Percentiles rank a stretch among this genome's conserved stretches.
Evolutionary conservation across 202 grass and related monocot species (phyloP).

Genomic region (Panicum virgatum): DNA sequence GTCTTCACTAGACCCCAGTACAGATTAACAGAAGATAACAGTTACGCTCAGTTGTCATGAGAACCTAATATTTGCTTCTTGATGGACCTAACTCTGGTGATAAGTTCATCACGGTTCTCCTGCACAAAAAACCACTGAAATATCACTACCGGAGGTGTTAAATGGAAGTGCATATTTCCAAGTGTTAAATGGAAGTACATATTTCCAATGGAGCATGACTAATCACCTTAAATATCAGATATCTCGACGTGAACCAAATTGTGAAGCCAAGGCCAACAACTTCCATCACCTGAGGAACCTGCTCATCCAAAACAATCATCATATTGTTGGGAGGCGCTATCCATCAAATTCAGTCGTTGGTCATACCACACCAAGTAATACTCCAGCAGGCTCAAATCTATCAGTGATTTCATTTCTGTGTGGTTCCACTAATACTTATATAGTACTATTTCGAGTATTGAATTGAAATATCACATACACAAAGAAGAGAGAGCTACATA

Average conservation of each 20-base stretch:
- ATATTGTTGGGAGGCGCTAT: neutral
- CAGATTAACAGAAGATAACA: neutral
- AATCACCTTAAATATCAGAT: slow-evolving; percentile 78
- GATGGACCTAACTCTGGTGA: slow-evolving; percentile 51
- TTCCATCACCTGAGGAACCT: slow-evolving; percentile 77
- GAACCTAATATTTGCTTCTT: slow-evolving; percentile 62
- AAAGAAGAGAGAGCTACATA: slow-evolving; percentile 21
- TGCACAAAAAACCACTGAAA: slow-evolving; percentile 27
- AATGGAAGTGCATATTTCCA: neutral
- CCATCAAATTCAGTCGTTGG: neutral
- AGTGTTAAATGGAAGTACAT: too few relatives aligned
- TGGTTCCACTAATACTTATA: neutral
- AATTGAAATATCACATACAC: neutral
- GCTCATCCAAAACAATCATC: slow-evolving; percentile 5
- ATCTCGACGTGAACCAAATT: slow-evolving; percentile 70
- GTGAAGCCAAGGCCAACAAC: slow-evolving; percentile 73
- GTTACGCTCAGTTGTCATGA: slow-evolving; percentile 40
- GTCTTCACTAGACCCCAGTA: neutral
- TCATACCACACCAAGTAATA: neutral
- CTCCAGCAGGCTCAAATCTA: neutral
- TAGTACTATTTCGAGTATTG: neutral
- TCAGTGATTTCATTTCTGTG: neutral
- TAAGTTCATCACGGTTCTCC: slow-evolving; percentile 67
- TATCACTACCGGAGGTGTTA: neutral
- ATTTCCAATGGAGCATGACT: neutral